Evolutionary conservation across 192 early-diverging fungal species (phyloP).

Genomic region (Entomortierella beljakovae): DNA sequence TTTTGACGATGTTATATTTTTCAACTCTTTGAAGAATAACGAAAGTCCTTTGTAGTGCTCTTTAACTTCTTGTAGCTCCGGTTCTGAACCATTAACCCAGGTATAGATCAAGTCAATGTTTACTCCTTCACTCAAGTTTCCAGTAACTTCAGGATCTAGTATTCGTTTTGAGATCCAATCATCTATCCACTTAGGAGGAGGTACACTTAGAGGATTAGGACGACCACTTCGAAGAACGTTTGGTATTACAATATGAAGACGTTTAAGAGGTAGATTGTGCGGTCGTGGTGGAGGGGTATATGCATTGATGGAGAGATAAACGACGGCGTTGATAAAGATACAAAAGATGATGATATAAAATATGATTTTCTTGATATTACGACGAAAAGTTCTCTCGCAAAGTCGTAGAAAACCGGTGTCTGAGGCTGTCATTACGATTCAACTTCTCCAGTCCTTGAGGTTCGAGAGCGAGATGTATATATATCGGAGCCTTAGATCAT

Average conservation of each 20-base stretch:
- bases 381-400: not conserved
- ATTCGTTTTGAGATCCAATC: conserved; percentile 6
- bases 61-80: conserved; percentile 10
- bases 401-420: not conserved
- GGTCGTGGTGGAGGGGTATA: not conserved
- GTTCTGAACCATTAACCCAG: conserved; percentile 57
- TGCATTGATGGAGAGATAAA: not conserved
- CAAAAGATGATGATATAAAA: not conserved
- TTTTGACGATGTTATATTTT: not conserved
- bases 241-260: not conserved
- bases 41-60: conserved; percentile 16
- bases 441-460: too few species aligned
- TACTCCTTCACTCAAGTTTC: not conserved
- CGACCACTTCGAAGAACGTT: not conserved
- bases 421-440: not conserved
- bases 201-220: not conserved
- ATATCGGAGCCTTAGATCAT: too few species aligned
- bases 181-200: not conserved
- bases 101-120: conserved; percentile 54
- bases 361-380: not conserved
- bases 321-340: conserved; percentile 8
- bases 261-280: not conserved
- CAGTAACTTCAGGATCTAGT: not conserved
- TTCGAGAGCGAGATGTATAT: too few species aligned
- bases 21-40: conserved; percentile 1